Evolutionary conservation across 306 rosid species (phyloP).

Genomic region (Lithocarpus polystachyus): DNA sequence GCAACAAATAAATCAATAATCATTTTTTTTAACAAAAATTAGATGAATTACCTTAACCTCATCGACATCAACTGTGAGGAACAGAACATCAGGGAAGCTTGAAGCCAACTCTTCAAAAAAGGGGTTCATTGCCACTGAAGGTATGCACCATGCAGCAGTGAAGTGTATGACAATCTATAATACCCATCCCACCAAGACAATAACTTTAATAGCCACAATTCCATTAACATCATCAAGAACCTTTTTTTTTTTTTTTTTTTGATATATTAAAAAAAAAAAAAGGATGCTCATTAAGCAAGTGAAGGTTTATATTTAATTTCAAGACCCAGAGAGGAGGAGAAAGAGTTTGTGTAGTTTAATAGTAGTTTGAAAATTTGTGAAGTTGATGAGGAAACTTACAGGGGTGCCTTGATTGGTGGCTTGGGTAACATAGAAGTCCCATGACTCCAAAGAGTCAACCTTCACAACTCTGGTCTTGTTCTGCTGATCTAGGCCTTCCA

Average conservation of each 20-base stretch:
- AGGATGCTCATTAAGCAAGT: background rate
- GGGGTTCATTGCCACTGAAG: constrained; percentile 86
- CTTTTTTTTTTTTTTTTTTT: no score
- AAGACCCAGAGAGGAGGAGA: background rate
- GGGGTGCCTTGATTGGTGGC: constrained; percentile 57
- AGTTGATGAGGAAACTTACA: constrained; percentile 35
- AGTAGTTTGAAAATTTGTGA: background rate
- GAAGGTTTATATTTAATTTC: background rate
- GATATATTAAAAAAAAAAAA: background rate
- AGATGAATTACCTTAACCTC: constrained; percentile 68
- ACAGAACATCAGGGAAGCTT: constrained; percentile 55
- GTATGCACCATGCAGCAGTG: constrained; percentile 96
- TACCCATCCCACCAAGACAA: constrained; percentile 18
- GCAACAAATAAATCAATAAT: background rate
- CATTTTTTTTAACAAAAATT: background rate
- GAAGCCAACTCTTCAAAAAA: constrained; percentile 68
- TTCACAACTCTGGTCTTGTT: constrained; percentile 46
- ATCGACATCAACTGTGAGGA: constrained; percentile 89
- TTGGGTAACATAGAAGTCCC: constrained; percentile 51
- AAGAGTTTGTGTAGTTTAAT: background rate
- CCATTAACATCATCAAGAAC: background rate
- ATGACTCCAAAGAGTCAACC: constrained; percentile 66
- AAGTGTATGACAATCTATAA: constrained; percentile 78
- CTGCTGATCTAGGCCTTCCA: constrained; percentile 41
- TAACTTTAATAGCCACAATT: background rate